Evolutionary conservation across 2,329 filamentous ascomycete species (phyloP).

Genomic region (Calonectria henricotiae): DNA sequence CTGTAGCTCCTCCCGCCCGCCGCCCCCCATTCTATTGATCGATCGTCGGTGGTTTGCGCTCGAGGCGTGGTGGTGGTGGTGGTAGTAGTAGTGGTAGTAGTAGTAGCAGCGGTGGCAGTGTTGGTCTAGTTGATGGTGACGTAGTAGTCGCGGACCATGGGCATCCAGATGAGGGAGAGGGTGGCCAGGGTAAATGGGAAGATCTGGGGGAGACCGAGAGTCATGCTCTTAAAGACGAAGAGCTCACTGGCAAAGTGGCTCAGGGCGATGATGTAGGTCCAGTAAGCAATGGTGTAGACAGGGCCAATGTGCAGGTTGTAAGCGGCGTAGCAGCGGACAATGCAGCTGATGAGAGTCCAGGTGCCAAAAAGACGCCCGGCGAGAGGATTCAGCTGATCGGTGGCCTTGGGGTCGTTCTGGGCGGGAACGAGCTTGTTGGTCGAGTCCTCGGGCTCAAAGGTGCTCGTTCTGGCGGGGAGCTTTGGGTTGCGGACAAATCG

Average conservation of each 20-base stretch:
- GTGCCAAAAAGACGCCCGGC: constrained; percentile 87
- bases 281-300: constrained; percentile 85
- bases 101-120: too few relatives aligned
- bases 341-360: constrained; percentile 85
- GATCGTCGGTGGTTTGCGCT: background rate
- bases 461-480: constrained; percentile 60
- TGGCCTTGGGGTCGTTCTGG: constrained; percentile 64
- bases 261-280: constrained; percentile 86
- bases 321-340: constrained; percentile 87
- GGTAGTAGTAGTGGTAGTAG: too few relatives aligned
- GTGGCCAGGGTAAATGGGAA: constrained; percentile 71
- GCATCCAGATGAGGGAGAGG: constrained; percentile 74
- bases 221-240: constrained; percentile 83
- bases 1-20: background rate
- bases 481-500: constrained; percentile 69
- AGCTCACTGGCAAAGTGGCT: constrained; percentile 87
- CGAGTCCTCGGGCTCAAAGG: constrained; percentile 69
- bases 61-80: background rate
- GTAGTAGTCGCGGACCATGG: constrained; percentile 79
- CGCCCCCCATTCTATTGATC: background rate
- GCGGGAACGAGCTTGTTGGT: constrained; percentile 68
- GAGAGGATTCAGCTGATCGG: constrained; percentile 80
- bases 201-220: constrained; percentile 71
- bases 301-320: constrained; percentile 83
- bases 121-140: constrained; percentile 63